phyloP scores from a whole-genome alignment of 2,329 filamentous ascomycete species.

The Nothopassalora personata region DNA sequence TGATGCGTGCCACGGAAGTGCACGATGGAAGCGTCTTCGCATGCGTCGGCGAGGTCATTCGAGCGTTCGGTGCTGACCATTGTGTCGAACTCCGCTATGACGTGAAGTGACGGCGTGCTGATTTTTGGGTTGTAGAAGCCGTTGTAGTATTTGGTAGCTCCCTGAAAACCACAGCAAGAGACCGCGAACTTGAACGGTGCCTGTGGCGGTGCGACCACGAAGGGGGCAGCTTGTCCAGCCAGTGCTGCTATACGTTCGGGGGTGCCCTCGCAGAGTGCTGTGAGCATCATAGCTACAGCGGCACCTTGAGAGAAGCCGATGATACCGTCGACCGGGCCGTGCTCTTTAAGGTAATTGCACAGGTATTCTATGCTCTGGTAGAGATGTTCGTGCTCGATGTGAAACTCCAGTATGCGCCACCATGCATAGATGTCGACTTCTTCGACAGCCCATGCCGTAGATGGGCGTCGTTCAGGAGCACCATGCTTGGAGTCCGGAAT shows the following conservation, averaged over 20 bases:
- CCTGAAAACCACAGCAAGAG: conserved; percentile 16
- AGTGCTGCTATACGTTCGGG: conserved; percentile 11
- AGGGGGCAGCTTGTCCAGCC: conserved; percentile 11
- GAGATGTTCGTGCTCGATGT: conserved; percentile 17
- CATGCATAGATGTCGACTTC: conserved; percentile 16
- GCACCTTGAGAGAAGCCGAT: conserved; percentile 18
- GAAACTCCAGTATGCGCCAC: conserved; percentile 16
- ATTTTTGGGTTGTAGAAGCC: conserved; percentile 19
- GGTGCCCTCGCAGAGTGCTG: conserved; percentile 15
- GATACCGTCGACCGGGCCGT: conserved; percentile 16
- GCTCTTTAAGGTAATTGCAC: conserved; percentile 15
- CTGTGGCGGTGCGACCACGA: conserved; percentile 17
- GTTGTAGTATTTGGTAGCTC: conserved; percentile 15
- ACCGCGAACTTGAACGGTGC: conserved; percentile 20
- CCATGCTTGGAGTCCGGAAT: conserved; percentile 10
- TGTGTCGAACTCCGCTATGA: conserved; percentile 16
- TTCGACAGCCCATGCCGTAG: conserved; percentile 3
- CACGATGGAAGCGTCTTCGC: conserved; percentile 9
- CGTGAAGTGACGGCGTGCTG: conserved; percentile 13
- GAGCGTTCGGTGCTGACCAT: conserved; percentile 16
- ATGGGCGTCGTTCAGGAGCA: background rate
- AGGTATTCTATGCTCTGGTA: conserved; percentile 15
- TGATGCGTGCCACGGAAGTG: conserved; percentile 15
- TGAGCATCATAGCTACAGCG: conserved; percentile 26
- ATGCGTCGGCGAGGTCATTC: conserved; percentile 7